A percentile compares a stretch with the other conserved stretches of the same genome.
These are phyloP conservation scores for Peribolospora baueri DNA, from an alignment of 768 basidiomycete genomes.

Conservation along the genomic window DNA sequence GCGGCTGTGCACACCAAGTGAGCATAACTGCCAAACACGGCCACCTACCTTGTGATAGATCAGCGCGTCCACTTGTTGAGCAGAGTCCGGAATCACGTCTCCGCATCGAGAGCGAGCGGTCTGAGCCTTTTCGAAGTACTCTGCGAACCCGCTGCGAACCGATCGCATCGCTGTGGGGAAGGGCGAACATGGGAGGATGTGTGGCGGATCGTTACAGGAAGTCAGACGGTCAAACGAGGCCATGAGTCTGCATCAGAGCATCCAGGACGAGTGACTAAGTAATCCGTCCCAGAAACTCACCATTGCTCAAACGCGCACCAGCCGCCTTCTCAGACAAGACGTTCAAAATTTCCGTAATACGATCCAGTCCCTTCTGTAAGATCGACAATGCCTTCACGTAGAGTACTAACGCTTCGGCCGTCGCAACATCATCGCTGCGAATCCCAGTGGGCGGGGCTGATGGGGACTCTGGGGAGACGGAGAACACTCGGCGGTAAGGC, in stretches of 20 bases:
- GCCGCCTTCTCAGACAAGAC: conserved; percentile 45
- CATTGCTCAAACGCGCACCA: conserved; percentile 36
- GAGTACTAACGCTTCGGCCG: conserved; percentile 47
- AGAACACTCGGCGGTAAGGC: conserved; percentile 7
- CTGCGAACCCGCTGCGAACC: conserved; percentile 84
- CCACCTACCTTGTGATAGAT: conserved; percentile 29
- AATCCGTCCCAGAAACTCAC: conserved; percentile 53
- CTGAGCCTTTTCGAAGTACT: conserved; percentile 84
- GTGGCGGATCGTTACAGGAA: not conserved
- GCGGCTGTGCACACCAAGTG: too few species aligned
- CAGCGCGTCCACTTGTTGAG: conserved; percentile 60
- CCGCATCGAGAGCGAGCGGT: conserved; percentile 66
- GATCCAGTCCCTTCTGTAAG: conserved; percentile 74
- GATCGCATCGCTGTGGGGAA: conserved; percentile 29
- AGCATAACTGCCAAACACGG: too few species aligned
- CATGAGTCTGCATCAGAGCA: not conserved
- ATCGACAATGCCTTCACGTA: conserved; percentile 83
- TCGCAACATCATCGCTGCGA: conserved; percentile 8
- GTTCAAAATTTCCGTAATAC: conserved; percentile 39
- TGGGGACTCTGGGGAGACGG: conserved; percentile 7
- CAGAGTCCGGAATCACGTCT: conserved; percentile 17
- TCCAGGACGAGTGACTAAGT: not conserved
- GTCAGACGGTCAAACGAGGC: conserved; percentile 4
- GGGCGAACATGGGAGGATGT: not conserved
- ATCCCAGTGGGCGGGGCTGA: not conserved